Evolutionary conservation across 2,329 filamentous ascomycete genomes (phyloP), one percentile per base, ranked within the genome.

Genomic region (Dryadomyces quercivorus): DNA sequence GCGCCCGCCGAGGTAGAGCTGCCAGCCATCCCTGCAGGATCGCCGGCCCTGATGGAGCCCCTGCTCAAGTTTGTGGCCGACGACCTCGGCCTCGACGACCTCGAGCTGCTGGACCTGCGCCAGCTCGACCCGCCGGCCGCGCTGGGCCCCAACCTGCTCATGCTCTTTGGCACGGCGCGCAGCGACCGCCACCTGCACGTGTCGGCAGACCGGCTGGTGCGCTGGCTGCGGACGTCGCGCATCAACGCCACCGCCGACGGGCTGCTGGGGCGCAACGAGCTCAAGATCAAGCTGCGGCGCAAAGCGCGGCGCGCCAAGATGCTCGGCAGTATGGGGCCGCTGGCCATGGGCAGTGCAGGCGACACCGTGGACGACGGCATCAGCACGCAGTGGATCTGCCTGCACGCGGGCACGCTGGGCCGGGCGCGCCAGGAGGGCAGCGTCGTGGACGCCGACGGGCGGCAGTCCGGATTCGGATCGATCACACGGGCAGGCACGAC

Each of bases 101-200:
- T 98, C 49, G 76, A 76, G 1, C 70, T 98, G 6, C 75, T 95
- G 50, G 93, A 98, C 64, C 75, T 98, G 36, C 88, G 93, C 55
- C 72, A 80, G 42, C 76, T 97, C 51, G 87, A 96, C 62, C 90
- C 91, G 1, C 87, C 91, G 0, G 84, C 92, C 0, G 91, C 91
- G 0, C 77, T 98, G 1, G 93, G 93, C 1, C 81, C 88, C 2
- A 91, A 92, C 62, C 76, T 96, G 31, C 77, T 98, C 53, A 97
- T 97, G 93, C 71, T 98, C 34, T 82, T 98, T 59, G 90, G 86
- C 44, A 95, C 90, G 9, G 88, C 92, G 15, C 85, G 93, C 56
- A 94, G 88, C 63, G 88, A 96, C 67, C 90, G 92, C 52, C 93
- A 98, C 71, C 74, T 98, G 40, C 92, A 95, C 64, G 85, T 95